Evolutionary conservation across 2,329 filamentous ascomycete genomes (phyloP), one percentile per base, ranked within the genome.

Genomic region (Colletotrichum sp.): DNA sequence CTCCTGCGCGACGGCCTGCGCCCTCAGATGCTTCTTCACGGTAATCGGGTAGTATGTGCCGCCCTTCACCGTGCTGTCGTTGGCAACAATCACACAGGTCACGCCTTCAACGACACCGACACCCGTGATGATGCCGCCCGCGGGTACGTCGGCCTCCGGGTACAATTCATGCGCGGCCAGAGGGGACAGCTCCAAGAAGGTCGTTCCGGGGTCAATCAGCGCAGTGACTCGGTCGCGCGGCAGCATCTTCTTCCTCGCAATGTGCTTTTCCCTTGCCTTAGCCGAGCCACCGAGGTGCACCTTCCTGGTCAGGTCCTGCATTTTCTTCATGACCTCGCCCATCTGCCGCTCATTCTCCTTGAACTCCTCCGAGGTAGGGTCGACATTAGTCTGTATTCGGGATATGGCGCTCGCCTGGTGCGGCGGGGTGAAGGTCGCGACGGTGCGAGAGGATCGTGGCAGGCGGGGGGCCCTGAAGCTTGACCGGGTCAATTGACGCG

Each of bases 21-120:
- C 96, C 77, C 96, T 92, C 18, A 99, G 88, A 84, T 99, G 97
- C 89, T 99, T 99, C 88, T 98, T 98, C 75, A 99, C 95, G 0
- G 96, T 99, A 80, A 99, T 95, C 2, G 96, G 96, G 82, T 96
- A 99, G 86, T 99, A 99, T 3, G 96, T 98, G 28, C 96, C 96
- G 68, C 96, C 96, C 87, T 99, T 99, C 82, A 99, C 96, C 21
- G 96, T 98, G 87, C 95, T 98, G 83, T 98, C 96, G 83, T 99
- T 98, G 74, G 96, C 96, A 66, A 98, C 94, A 80, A 99, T 94
- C 87, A 98, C 94, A 84, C 96, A 99, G 55, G 93, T 94, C 30
- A 98, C 95, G 16, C 96, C 96, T 83, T 97, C 94, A 30, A 99
- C 94, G 3, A 94, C 94, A 5, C 96, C 96, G 68, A 99, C 92